Evolutionary conservation across 768 basidiomycete species (phyloP).

Genomic region (Suillus occidentalis): DNA sequence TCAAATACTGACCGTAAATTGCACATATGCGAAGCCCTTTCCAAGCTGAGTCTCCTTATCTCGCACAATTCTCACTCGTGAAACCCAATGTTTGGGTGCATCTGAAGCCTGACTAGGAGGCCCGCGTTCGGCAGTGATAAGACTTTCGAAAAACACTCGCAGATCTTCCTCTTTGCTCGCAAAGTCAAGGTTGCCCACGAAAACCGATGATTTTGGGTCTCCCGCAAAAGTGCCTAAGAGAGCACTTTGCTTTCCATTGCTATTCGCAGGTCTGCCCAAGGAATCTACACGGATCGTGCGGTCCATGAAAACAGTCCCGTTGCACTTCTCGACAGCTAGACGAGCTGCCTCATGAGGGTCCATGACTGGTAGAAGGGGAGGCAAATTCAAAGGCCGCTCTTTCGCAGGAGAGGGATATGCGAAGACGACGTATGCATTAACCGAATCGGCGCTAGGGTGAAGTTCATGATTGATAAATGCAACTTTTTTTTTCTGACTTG

Average conservation of each 20-base stretch:
- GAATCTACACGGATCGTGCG: constrained; percentile 79
- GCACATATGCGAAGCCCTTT: constrained; percentile 93
- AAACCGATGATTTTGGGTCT: constrained; percentile 82
- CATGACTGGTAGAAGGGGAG: constrained; percentile 48
- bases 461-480: constrained; percentile 94
- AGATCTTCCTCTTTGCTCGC: constrained; percentile 89
- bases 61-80: constrained; percentile 81
- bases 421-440: constrained; percentile 92
- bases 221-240: constrained; percentile 29
- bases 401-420: constrained; percentile 57
- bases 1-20: constrained; percentile 60
- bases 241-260: constrained; percentile 23
- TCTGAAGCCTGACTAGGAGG: constrained; percentile 40
- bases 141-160: constrained; percentile 79
- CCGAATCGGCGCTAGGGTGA: constrained; percentile 70
- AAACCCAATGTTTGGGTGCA: constrained; percentile 63
- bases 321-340: constrained; percentile 54
- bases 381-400: constrained; percentile 48
- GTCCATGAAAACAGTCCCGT: constrained; percentile 75
- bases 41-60: constrained; percentile 92
- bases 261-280: constrained; percentile 37
- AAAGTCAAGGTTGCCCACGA: constrained; percentile 93
- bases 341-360: constrained; percentile 73
- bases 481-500: constrained; percentile 88
- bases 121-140: constrained; percentile 72